Evolutionary conservation across 352 stramenopile genomes (phyloP), one percentile per base, ranked within the genome.

Genomic region (Phytopythium delawarense): DNA sequence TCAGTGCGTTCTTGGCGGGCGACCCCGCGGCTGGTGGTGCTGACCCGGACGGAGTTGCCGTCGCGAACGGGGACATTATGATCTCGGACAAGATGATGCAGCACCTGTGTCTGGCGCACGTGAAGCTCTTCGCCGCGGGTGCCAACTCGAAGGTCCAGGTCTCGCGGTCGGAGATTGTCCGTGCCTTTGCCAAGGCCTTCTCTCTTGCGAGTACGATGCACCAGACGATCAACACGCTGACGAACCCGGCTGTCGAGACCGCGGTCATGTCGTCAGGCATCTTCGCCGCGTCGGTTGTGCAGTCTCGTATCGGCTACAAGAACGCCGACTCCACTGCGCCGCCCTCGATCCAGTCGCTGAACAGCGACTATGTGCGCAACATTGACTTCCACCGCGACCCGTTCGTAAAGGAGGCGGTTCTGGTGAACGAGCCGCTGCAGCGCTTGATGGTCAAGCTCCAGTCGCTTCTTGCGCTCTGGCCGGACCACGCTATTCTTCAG

Each of bases 401-500:
- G 25, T 79, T 98, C n/a, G 81, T 96, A 18, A 88, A 91, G 61
- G 94, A 99, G 88, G 87, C 92, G 32, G 76, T 98, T 21, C 81
- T 95, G 32, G 92, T 96, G 40, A 88, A 91, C 44, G 65, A 75
- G 45, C 93, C 96, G 35, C 73, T 99, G 15, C 81, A 94, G 61
- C 75, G 79, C 13, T 72, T 99, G 39, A 76, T 99, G 59, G 71
- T 93, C 20, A 92, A 96, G 39, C 73, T 96, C 11, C 89, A 97
- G 42, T 79, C 89, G 40, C 78, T 99, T 6, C 76, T 99, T 8
- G 72, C 79, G 45, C 84, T 96, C 45, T 99, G 98, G 84, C 97
- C 97, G 7, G 96, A 98, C 21, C 97, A 99, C 72, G 88, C 94
- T 16, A 96, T 99, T 63, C 73, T 99, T 54, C 83, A 99, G 65